Conservation (phyloP, 495 filamentous ascomycete genomes). For the Staphylotrichum longicolle region DNA sequence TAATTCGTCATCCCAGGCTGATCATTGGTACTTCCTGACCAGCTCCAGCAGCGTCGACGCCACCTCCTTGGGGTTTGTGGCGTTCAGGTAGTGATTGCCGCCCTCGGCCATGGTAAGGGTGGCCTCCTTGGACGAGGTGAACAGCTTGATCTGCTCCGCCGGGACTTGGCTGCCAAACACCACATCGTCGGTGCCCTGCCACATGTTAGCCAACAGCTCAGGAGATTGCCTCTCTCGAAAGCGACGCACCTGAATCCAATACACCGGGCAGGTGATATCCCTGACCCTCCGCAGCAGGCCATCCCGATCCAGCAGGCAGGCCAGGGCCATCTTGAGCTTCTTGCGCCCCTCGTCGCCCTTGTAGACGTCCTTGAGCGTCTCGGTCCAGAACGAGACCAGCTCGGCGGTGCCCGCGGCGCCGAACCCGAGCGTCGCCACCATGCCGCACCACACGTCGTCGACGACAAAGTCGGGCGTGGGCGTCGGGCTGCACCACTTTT, state of each 20-base stretch:
- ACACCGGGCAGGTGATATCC: conserved; percentile 58
- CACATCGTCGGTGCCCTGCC: conserved; percentile 54
- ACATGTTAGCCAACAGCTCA: neutral
- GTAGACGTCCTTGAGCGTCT: conserved; percentile 55
- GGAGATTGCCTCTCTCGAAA: too few relatives aligned
- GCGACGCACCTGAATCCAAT: conserved; percentile 57
- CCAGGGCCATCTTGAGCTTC: conserved; percentile 55
- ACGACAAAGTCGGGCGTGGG: conserved; percentile 54
- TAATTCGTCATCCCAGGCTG: too few relatives aligned
- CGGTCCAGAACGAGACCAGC: conserved; percentile 50
- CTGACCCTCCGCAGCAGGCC: conserved; percentile 52
- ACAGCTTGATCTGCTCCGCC: conserved; percentile 57
- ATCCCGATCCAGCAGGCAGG: conserved; percentile 59
- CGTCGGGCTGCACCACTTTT: conserved; percentile 46
- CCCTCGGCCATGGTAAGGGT: conserved; percentile 49
- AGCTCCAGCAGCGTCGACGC: conserved; percentile 52
- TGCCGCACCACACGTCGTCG: conserved; percentile 53
- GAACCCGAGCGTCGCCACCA: conserved; percentile 57
- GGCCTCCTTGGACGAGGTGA: conserved; percentile 51
- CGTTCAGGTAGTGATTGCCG: conserved; percentile 59
- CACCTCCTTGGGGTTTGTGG: conserved; percentile 55
- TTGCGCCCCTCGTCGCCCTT: conserved; percentile 56
- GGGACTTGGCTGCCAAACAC: conserved; percentile 51
- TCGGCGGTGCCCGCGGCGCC: conserved; percentile 45
- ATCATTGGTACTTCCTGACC: conserved; percentile 32